Evolutionary conservation across 2,329 filamentous ascomycete species (phyloP).

Genomic region (Talaromyces sp.): DNA sequence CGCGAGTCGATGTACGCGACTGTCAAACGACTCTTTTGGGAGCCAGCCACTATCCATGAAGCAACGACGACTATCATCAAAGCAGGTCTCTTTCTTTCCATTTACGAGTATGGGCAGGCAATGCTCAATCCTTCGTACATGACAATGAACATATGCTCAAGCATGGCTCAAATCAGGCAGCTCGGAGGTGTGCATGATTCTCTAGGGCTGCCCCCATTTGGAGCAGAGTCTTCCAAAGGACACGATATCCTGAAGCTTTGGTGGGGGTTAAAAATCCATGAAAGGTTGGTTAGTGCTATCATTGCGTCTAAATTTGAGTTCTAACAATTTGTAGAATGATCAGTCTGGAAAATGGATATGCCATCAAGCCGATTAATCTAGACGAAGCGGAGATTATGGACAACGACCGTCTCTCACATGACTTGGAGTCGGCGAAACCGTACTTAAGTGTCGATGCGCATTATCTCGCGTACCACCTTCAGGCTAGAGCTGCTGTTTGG

Average conservation of each 20-base stretch:
- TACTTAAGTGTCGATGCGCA: constrained; percentile 3
- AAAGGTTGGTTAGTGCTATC: background rate
- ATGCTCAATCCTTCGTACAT: constrained; percentile 11
- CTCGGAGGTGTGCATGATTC: constrained; percentile 6
- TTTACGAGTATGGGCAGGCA: constrained; percentile 16
- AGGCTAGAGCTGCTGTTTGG: constrained; percentile 16
- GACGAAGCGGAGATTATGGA: constrained; percentile 2
- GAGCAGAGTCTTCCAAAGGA: background rate
- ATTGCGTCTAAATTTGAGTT: background rate
- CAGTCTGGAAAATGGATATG: constrained; percentile 13
- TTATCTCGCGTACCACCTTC: constrained; percentile 10
- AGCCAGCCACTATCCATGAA: background rate
- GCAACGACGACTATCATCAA: constrained; percentile 5
- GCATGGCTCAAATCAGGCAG: constrained; percentile 12
- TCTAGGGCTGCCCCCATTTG: constrained; percentile 3
- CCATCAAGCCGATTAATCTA: constrained; percentile 4
- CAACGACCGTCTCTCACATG: constrained; percentile 1
- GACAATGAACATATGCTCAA: constrained; percentile 10
- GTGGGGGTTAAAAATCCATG: constrained; percentile 15
- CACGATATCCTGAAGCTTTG: constrained; percentile 7
- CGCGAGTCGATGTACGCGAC: constrained; percentile 5
- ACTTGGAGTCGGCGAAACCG: background rate
- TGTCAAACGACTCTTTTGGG: constrained; percentile 15
- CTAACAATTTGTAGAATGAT: constrained; percentile 12
- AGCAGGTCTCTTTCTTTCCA: constrained; percentile 12